Evolutionary conservation across 371 early-diverging fungal genomes (phyloP).

Genomic region (Rhizopus arrhizus): DNA sequence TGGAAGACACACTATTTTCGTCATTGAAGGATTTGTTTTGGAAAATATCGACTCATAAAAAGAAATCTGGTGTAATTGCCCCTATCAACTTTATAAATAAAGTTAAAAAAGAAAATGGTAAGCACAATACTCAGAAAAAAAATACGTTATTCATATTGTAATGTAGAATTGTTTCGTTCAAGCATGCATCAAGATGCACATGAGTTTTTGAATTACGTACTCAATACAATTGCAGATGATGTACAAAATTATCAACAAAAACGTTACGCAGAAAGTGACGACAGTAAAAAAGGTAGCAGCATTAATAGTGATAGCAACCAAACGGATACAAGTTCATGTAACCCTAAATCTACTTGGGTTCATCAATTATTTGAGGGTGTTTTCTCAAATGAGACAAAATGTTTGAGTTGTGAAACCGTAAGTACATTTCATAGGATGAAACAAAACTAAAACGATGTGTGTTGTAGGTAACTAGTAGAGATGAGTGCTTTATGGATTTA

Average conservation of each 20-base stretch:
- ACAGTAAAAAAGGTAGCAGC: conserved; percentile 13
- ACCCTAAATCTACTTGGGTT: conserved; percentile 78
- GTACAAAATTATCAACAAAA: conserved; percentile 64
- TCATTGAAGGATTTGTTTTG: conserved; percentile 87
- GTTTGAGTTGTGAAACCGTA: conserved; percentile 93
- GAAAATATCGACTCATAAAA: conserved; percentile 80
- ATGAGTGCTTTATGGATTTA: conserved; percentile 94
- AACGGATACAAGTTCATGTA: neutral
- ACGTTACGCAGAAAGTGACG: conserved; percentile 6
- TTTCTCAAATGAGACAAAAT: conserved; percentile 94
- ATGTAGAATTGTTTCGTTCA: conserved; percentile 84
- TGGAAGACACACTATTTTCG: conserved; percentile 82
- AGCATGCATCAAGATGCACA: conserved; percentile 98
- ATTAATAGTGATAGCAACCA: conserved; percentile 21
- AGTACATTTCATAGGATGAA: conserved; percentile 10
- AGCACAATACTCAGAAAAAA: neutral
- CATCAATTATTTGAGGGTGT: conserved; percentile 94
- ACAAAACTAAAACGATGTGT: too few relatives aligned
- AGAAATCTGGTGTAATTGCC: conserved; percentile 84
- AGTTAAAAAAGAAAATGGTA: conserved; percentile 90
- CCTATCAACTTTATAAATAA: conserved; percentile 86
- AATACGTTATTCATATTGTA: neutral
- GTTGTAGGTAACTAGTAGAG: conserved; percentile 82
- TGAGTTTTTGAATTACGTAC: conserved; percentile 92
- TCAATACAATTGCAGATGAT: conserved; percentile 91